phyloP scores from a whole-genome alignment of 2,329 filamentous ascomycete species.

The Rosellinia necatrix region DNA sequence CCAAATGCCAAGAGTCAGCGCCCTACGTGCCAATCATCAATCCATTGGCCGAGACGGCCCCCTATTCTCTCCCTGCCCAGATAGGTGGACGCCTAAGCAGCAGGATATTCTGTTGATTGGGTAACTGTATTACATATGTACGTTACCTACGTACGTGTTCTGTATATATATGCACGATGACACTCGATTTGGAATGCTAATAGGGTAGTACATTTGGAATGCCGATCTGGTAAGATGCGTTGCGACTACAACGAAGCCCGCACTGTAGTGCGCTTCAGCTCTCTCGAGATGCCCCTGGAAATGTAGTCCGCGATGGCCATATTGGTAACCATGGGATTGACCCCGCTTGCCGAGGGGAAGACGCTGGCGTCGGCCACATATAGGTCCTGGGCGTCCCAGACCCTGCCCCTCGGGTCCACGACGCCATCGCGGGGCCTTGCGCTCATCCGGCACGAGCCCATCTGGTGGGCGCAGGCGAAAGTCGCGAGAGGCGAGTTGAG shows the following conservation, averaged over 20 bases:
- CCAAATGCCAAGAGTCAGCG: no score
- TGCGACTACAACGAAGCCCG: constrained; percentile 25
- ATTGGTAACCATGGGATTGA: constrained; percentile 80
- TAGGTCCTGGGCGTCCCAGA: constrained; percentile 69
- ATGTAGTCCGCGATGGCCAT: constrained; percentile 75
- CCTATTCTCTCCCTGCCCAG: no score
- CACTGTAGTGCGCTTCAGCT: constrained; percentile 43
- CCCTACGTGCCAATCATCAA: no score
- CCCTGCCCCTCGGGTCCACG: constrained; percentile 60
- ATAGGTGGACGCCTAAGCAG: no score
- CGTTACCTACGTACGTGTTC: no score
- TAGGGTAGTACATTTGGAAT: no score
- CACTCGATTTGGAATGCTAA: no score
- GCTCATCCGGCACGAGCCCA: constrained; percentile 78
- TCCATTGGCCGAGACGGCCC: no score
- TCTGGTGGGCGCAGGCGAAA: constrained; percentile 79
- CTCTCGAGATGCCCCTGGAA: constrained; percentile 58
- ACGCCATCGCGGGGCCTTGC: constrained; percentile 56
- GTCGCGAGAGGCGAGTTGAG: constrained; percentile 55
- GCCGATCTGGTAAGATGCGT: no score
- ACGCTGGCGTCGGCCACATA: constrained; percentile 77
- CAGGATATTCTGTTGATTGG: no score
- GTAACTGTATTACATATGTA: no score
- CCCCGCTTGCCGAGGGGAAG: constrained; percentile 76
- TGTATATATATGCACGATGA: no score